These are phyloP conservation scores for Paramecium bursaria DNA, from an alignment of 73 alveolate genomes.

Conservation along the genomic window DNA sequence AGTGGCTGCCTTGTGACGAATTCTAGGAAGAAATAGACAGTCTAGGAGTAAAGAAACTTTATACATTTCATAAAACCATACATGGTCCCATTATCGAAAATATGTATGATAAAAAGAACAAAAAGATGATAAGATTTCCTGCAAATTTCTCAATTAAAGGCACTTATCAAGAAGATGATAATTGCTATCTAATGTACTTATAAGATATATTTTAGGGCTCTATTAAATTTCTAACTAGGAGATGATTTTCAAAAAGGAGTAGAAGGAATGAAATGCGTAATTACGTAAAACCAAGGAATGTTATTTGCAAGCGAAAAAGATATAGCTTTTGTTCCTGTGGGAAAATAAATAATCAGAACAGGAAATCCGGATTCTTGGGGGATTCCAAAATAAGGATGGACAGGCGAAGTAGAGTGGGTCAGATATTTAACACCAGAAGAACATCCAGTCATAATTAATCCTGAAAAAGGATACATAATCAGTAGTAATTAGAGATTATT, in stretches of 20 bases:
- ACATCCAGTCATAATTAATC: conserved; percentile 88
- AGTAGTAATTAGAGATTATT: conserved; percentile 89
- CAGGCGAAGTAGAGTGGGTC: conserved; percentile 80
- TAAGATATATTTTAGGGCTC: neutral
- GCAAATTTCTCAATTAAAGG: neutral
- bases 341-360: conserved; percentile 62
- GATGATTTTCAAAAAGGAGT: neutral
- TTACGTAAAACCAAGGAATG: conserved; percentile 32
- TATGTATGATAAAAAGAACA: conserved; percentile 24
- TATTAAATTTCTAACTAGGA: neutral
- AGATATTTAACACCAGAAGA: conserved; percentile 78
- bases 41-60: conserved; percentile 82
- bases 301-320: conserved; percentile 62
- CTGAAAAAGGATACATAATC: conserved; percentile 94
- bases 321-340: conserved; percentile 80
- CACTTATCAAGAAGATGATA: conserved; percentile 2
- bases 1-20: conserved; percentile 78
- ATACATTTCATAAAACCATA: conserved; percentile 82
- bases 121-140: neutral
- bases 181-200: neutral
- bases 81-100: conserved; percentile 89
- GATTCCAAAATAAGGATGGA: conserved; percentile 84
- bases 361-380: conserved; percentile 67
- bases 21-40: conserved; percentile 81
- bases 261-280: neutral